Conservation (phyloP, 306 rosid species). For the Dryas drummondii region DNA sequence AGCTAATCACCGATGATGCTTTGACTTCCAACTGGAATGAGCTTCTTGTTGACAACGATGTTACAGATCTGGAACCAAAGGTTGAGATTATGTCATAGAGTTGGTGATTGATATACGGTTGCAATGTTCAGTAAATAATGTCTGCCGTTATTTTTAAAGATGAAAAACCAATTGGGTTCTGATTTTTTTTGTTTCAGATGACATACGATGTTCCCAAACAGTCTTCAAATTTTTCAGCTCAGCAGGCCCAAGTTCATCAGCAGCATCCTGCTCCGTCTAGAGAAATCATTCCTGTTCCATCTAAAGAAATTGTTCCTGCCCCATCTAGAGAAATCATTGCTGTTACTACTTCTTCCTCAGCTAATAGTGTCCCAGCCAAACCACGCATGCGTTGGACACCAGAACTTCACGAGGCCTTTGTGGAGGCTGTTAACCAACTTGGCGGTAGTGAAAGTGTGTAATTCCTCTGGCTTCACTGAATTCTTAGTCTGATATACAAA, state of each 20-base stretch:
- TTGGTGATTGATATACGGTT: slow-evolving; percentile 23
- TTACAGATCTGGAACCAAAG: slow-evolving; percentile 80
- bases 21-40: slow-evolving; percentile 84
- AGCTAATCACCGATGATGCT: slow-evolving; percentile 73
- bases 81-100: slow-evolving; percentile 41
- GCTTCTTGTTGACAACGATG: slow-evolving; percentile 64
- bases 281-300: slow-evolving; percentile 34
- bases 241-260: slow-evolving; percentile 58
- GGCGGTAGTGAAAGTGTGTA: slow-evolving; percentile 98
- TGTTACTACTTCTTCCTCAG: slow-evolving; percentile 51
- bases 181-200: slow-evolving; percentile 56
- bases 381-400: slow-evolving; percentile 99
- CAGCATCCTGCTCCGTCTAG: slow-evolving; percentile 55
- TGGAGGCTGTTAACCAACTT: slow-evolving; percentile 93
- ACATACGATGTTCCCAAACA: slow-evolving; percentile 56
- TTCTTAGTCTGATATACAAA: slow-evolving; percentile 25
- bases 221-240: slow-evolving; percentile 45
- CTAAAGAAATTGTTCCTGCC: slow-evolving; percentile 7
- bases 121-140: slow-evolving; percentile 27
- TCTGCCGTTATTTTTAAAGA: slow-evolving; percentile 24
- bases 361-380: slow-evolving; percentile 64
- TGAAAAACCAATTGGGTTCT: slow-evolving; percentile 25
- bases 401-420: slow-evolving; percentile 96
- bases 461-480: slow-evolving; percentile 22
- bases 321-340: slow-evolving; percentile 8